Evolutionary conservation across 352 stramenopile species (phyloP).

Genomic region (Phytophthora pluvialis): DNA sequence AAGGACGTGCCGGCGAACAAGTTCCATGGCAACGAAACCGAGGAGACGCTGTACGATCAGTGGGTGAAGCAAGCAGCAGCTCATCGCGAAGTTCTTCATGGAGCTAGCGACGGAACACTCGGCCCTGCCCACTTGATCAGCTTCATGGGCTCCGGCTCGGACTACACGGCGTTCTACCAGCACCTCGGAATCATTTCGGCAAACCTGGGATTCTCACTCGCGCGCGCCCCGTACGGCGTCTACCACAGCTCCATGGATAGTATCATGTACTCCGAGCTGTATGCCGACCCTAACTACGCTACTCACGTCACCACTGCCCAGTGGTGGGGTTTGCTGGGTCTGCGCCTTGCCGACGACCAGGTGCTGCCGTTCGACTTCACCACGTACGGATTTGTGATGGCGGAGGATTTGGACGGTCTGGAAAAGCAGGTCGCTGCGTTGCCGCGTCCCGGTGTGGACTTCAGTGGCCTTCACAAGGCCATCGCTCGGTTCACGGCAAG

Average conservation of each 20-base stretch:
- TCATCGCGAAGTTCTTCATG: constrained; percentile 10
- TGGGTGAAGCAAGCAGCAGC: constrained; percentile 28
- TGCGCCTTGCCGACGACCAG: constrained; percentile 50
- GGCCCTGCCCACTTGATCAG: constrained; percentile 49
- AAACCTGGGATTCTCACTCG: constrained; percentile 34
- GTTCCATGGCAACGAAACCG: constrained; percentile 46
- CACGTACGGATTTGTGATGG: constrained; percentile 60
- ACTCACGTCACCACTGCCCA: constrained; percentile 47
- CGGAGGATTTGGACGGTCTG: constrained; percentile 41
- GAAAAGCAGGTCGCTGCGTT: constrained; percentile 34
- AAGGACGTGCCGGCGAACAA: constrained; percentile 65
- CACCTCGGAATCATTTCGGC: constrained; percentile 79
- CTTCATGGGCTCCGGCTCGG: constrained; percentile 61
- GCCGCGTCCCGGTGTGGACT: constrained; percentile 35
- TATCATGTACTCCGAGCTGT: constrained; percentile 67
- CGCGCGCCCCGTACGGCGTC: constrained; percentile 48
- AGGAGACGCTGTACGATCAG: constrained; percentile 46
- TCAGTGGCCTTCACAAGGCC: constrained; percentile 38
- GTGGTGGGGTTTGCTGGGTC: constrained; percentile 61
- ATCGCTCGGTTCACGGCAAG: constrained; percentile 43
- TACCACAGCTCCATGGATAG: constrained; percentile 90
- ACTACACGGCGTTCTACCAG: constrained; percentile 84
- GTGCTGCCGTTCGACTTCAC: constrained; percentile 71
- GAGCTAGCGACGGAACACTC: constrained; percentile 24
- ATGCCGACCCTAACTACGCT: constrained; percentile 58